Conservation (phyloP, 495 filamentous ascomycete species). For the Neurospora sp. region DNA sequence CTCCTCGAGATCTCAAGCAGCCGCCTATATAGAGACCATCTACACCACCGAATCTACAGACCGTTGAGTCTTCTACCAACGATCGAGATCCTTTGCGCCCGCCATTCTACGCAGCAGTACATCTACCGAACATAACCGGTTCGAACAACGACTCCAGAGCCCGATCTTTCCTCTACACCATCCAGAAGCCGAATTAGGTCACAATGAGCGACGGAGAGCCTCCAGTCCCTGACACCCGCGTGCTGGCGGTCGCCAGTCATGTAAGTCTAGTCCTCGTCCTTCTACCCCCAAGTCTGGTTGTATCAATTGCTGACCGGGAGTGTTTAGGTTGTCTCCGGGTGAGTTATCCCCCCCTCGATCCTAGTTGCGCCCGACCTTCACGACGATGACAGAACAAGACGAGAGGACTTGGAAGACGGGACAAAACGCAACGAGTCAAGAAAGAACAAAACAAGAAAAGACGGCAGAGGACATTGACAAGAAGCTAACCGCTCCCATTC, state of each 20-base stretch:
- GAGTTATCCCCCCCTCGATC: slow-evolving; percentile 23
- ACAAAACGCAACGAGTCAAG: slow-evolving; percentile 1
- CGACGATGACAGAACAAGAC: no score
- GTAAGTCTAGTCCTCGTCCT: slow-evolving; percentile 43
- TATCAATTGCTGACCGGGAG: slow-evolving; percentile 22
- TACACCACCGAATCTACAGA: background rate
- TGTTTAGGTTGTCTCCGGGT: slow-evolving; percentile 69
- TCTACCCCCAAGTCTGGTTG: background rate
- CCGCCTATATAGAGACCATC: background rate
- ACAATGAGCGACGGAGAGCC: slow-evolving; percentile 29
- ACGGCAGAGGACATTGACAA: no score
- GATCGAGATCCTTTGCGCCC: background rate
- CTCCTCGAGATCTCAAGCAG: background rate
- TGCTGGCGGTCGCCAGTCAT: slow-evolving; percentile 95
- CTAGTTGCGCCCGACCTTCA: background rate
- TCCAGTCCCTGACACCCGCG: slow-evolving; percentile 73
- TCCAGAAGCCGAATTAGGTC: background rate
- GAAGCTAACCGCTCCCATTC: background rate
- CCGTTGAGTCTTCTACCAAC: background rate
- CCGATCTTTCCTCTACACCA: background rate
- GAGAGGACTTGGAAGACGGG: background rate
- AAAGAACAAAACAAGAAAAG: background rate
- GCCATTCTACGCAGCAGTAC: background rate
- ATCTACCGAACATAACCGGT: background rate
- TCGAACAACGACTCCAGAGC: background rate